Percentiles rank a stretch among this genome's conserved stretches.
Evolutionary conservation across 441 rosid genomes (phyloP).

Genomic region (Theobroma grandiflorum): DNA sequence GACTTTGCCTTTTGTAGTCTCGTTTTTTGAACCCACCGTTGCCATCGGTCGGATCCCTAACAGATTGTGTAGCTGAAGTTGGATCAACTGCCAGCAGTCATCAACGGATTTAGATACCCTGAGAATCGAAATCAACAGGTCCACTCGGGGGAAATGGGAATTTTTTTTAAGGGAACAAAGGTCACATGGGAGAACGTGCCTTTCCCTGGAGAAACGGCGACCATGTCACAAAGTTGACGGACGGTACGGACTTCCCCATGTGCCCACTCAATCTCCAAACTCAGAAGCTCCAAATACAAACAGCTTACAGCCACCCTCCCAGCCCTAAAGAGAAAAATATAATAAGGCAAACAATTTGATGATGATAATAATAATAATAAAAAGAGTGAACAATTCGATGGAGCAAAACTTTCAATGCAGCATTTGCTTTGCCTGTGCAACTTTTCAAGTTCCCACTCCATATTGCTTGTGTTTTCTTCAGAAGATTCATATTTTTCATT

Average conservation of each 20-base stretch:
- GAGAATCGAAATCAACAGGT: not conserved
- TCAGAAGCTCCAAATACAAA: not conserved
- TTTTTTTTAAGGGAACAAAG: conserved; percentile 10
- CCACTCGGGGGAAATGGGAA: not conserved
- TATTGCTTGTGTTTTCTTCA: too few species aligned
- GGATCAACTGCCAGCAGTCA: not conserved
- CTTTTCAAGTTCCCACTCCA: not conserved
- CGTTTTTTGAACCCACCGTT: not conserved
- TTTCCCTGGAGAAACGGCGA: not conserved
- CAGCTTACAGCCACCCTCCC: too few species aligned
- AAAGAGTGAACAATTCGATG: too few species aligned
- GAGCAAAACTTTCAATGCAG: not conserved
- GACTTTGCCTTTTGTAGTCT: not conserved
- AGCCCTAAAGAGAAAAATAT: not conserved
- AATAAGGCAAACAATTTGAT: not conserved
- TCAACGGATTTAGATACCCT: not conserved
- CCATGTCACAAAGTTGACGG: conserved; percentile 16
- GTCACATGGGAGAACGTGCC: conserved; percentile 41
- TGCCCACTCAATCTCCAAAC: conserved; percentile 11
- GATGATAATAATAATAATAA: too few species aligned
- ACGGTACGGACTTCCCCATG: conserved; percentile 31
- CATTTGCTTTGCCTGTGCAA: not conserved
- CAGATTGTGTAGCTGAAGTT: not conserved
- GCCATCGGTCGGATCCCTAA: too few species aligned
- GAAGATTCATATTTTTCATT: not conserved